Evolutionary conservation across 2,329 filamentous ascomycete species (phyloP).

Genomic region (Corniculantispora saksenae): DNA sequence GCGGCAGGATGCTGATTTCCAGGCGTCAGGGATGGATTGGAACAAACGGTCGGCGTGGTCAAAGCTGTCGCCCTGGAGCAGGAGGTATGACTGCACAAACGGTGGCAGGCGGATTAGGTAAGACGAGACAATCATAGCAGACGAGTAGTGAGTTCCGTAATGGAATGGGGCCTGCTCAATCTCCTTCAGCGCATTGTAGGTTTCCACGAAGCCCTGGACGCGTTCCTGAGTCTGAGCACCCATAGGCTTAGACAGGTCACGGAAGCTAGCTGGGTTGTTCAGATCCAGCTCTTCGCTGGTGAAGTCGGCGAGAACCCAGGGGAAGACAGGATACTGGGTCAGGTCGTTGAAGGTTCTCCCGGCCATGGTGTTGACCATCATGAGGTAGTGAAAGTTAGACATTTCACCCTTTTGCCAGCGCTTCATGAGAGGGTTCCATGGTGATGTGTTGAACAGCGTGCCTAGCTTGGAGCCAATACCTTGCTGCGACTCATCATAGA

Average conservation of each 20-base stretch:
- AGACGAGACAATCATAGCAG: conserved; percentile 96
- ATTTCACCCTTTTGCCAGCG: conserved; percentile 93
- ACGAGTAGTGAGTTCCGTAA: conserved; percentile 98
- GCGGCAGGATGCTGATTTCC: conserved; percentile 83
- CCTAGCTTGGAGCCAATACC: conserved; percentile 84
- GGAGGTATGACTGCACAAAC: conserved; percentile 91
- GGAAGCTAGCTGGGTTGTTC: conserved; percentile 78
- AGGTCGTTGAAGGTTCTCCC: conserved; percentile 96
- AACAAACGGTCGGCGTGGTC: conserved; percentile 96
- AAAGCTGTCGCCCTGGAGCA: conserved; percentile 93
- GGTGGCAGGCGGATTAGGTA: conserved; percentile 94
- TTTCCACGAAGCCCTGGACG: conserved; percentile 77
- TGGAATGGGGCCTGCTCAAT: conserved; percentile 94
- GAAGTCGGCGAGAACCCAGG: conserved; percentile 95
- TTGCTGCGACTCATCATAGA: conserved; percentile 59
- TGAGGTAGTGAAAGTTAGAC: conserved; percentile 97
- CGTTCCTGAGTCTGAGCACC: conserved; percentile 80
- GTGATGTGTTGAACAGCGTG: conserved; percentile 82
- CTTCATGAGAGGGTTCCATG: conserved; percentile 81
- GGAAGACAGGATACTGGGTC: conserved; percentile 97
- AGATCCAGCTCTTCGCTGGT: conserved; percentile 90
- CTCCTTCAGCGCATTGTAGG: conserved; percentile 85
- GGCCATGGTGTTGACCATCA: conserved; percentile 97
- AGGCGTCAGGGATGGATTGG: conserved; percentile 87
- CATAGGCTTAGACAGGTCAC: conserved; percentile 94